Evolutionary conservation across 106 monocot genomes (phyloP), one percentile per base, ranked within the genome.

Genomic region (Amphibolis antarctica): DNA sequence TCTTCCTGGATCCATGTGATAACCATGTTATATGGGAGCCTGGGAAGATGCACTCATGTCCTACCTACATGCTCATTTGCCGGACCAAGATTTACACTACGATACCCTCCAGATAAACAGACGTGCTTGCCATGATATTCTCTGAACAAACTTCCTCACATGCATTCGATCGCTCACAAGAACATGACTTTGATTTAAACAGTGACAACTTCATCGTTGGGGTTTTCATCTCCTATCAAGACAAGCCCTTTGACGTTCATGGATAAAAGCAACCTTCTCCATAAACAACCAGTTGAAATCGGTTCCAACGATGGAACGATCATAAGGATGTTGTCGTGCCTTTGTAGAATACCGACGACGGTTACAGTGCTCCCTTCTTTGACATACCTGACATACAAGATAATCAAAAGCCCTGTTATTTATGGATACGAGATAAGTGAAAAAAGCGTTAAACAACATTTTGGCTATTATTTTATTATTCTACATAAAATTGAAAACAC

Each of bases 341-440:
- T 71, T 65, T 69, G 83, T 21, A 85, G 72, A 20, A 80, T 76
- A 13, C 90, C 86, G 43, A 90, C 74, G 29, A 90, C 86, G 66
- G 83, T 90, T 62, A 71, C 74, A 15, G 62, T 75, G 29, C 83
- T 75, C 27, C 86, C 90, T 58, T 90, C 90, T 74, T 76, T 86
- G 17, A 90, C 80, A 51, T 71, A 83, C 76, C 90, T 85, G 66
- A 20, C 55, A 52, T 15, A 46, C 28, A 56, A 12, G 5, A 53
- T 19, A 53, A 19, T 10, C 10, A n/a, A 18, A 10, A 0, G 53
- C 21, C 10, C 9, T 23, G 2, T 23, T 53, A 53, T 19, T 5
- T 53, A 53, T 9, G 23, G 20, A 15, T 9, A 21, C 17, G 50
- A 50, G 15, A 5, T 50, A 6, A 18, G n/a, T 50, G 50, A 18